These are phyloP conservation scores for Pichia terricola DNA, from an alignment of 1,139 yeast species.

Conservation along the genomic window DNA sequence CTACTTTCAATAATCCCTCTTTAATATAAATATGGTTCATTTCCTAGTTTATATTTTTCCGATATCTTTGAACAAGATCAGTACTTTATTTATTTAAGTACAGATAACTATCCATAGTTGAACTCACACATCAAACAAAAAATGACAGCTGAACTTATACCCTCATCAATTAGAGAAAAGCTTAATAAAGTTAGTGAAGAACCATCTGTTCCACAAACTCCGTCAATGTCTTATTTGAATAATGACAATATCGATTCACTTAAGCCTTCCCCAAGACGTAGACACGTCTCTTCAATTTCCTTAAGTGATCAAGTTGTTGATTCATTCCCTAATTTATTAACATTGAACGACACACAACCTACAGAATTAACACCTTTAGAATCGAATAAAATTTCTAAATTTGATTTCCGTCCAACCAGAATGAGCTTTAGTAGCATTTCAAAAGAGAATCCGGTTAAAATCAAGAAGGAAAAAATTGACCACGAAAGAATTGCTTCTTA, in stretches of 20 bases:
- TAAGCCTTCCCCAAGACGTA: conserved; percentile 51
- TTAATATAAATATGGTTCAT: no score
- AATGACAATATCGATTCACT: conserved; percentile 64
- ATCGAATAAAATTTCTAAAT: not conserved
- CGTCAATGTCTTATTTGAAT: conserved; percentile 42
- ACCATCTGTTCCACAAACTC: no score
- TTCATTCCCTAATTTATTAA: conserved; percentile 36
- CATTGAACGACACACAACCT: not conserved
- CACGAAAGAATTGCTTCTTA: conserved; percentile 69
- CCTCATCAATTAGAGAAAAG: no score
- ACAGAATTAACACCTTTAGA: not conserved
- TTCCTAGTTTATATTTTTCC: no score
- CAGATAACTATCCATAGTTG: no score
- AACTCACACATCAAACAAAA: no score
- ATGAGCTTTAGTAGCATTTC: conserved; percentile 1
- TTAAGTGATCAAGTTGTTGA: conserved; percentile 58
- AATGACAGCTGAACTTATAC: no score
- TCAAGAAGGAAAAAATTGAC: conserved; percentile 46
- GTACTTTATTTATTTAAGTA: no score
- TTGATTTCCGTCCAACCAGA: not conserved
- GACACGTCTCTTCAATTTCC: conserved; percentile 61
- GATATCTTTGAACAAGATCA: no score
- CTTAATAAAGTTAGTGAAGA: no score
- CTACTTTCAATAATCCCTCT: no score
- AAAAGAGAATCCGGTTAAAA: conserved; percentile 25